These are phyloP conservation scores for Casuarina equisetifolia DNA, from an alignment of 306 rosid genomes.

Conservation along the genomic window DNA sequence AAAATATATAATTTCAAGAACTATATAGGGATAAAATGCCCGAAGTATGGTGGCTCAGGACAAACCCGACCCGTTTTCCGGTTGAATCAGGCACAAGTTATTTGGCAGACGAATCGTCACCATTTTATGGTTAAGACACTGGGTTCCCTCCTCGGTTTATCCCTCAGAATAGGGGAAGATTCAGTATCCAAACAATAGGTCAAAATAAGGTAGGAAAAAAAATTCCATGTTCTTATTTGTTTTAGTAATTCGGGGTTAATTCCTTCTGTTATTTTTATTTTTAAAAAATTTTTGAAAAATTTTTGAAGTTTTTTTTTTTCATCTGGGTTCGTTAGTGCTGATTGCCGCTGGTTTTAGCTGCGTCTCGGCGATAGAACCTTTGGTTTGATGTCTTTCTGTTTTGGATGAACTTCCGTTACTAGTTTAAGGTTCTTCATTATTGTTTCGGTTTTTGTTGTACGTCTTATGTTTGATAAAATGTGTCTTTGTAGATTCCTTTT, in stretches of 20 bases:
- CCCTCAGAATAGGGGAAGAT: not conserved
- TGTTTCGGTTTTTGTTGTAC: not conserved
- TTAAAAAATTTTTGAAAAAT: too few relatives aligned
- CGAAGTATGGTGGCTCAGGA: not conserved
- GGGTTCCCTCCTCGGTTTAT: not conserved
- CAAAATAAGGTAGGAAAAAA: not conserved
- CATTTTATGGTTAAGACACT: not conserved
- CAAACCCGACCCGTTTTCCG: not conserved
- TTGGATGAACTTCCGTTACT: not conserved
- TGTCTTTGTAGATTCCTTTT: not conserved
- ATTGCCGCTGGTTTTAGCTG: conserved; percentile 16
- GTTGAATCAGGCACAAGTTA: not conserved
- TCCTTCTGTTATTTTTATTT: not conserved
- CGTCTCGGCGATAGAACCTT: not conserved
- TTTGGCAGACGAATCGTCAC: not conserved
- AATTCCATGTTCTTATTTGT: not conserved
- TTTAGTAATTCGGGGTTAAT: not conserved
- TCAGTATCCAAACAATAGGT: not conserved
- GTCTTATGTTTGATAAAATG: not conserved
- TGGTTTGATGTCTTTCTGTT: not conserved
- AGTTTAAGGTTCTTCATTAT: not conserved
- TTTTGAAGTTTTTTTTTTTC: not conserved
- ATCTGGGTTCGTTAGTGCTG: not conserved
- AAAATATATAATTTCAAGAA: too few relatives aligned
- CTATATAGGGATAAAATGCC: too few relatives aligned